Evolutionary conservation across 345 rosid species (phyloP).

Genomic region (Citrus cavaleriei): DNA sequence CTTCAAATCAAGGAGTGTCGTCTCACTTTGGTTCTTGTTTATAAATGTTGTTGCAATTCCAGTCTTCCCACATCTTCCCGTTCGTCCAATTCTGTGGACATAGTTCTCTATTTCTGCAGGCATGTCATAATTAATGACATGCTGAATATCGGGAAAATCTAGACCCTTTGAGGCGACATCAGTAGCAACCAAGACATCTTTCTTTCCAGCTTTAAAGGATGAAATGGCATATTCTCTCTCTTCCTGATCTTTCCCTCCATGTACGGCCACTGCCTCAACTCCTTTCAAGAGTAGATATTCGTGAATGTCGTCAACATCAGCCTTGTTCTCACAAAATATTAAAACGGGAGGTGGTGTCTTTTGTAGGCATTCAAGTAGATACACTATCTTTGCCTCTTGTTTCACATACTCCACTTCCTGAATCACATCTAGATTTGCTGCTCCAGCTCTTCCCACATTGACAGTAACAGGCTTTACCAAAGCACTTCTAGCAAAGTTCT

Average conservation of each 20-base stretch:
- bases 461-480: conserved; percentile 82
- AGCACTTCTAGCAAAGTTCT: conserved; percentile 87
- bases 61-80: conserved; percentile 92
- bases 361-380: conserved; percentile 90
- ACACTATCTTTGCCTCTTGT: conserved; percentile 92
- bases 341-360: conserved; percentile 94
- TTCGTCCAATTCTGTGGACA: conserved; percentile 91
- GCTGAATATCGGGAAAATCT: conserved; percentile 92
- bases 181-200: conserved; percentile 89
- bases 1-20: conserved; percentile 79
- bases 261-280: conserved; percentile 89
- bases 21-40: conserved; percentile 92
- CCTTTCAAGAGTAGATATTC: conserved; percentile 91
- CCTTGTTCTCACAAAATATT: conserved; percentile 92
- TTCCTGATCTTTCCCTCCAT: conserved; percentile 95
- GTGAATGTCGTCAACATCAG: conserved; percentile 91
- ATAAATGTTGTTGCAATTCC: conserved; percentile 93
- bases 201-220: conserved; percentile 77
- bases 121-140: conserved; percentile 92
- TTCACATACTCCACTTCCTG: conserved; percentile 96
- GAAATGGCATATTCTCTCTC: conserved; percentile 89
- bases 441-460: conserved; percentile 94
- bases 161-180: conserved; percentile 93
- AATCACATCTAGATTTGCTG: conserved; percentile 95
- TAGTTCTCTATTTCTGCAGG: conserved; percentile 93